Percentiles rank a stretch among this genome's conserved stretches.
These are phyloP conservation scores for Lactarius indigo DNA, from an alignment of 768 basidiomycete genomes.

Conservation along the genomic window DNA sequence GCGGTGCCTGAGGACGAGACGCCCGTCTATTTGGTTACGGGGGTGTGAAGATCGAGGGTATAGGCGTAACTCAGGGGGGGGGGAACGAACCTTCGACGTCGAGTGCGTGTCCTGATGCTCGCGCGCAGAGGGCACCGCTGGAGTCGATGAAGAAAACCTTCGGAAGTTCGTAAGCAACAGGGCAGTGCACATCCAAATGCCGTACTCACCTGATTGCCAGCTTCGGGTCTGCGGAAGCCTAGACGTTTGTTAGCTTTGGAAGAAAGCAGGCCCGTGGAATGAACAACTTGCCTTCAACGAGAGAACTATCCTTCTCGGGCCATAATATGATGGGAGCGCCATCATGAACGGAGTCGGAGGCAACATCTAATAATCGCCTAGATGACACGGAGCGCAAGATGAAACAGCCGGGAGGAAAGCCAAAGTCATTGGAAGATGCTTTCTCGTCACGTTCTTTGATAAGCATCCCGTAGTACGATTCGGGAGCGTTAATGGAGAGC, in stretches of 20 bases:
- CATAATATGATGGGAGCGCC: constrained; percentile 61
- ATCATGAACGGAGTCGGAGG: constrained; percentile 51
- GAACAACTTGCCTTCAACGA: constrained; percentile 62
- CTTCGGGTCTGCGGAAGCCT: constrained; percentile 66
- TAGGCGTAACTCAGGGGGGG: neutral
- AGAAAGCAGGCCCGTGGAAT: neutral
- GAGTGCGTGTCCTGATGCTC: constrained; percentile 76
- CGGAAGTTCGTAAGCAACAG: neutral
- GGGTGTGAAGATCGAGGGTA: constrained; percentile 1
- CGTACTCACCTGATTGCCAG: constrained; percentile 67
- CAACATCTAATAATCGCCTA: constrained; percentile 56
- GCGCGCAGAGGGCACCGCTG: constrained; percentile 71
- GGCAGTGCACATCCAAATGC: neutral
- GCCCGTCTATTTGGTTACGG: constrained; percentile 45
- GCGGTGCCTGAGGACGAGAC: constrained; percentile 69
- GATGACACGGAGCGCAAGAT: constrained; percentile 53
- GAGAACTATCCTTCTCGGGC: constrained; percentile 68
- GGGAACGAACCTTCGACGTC: constrained; percentile 63
- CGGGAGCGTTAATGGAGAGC: neutral
- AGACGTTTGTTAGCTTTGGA: constrained; percentile 1
- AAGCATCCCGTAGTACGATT: neutral
- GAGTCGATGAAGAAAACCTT: constrained; percentile 85
- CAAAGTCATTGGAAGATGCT: constrained; percentile 22
- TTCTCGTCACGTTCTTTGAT: constrained; percentile 12
- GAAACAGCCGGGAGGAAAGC: constrained; percentile 54